Percentiles rank a stretch among this genome's conserved stretches.
Evolutionary conservation across 2,329 filamentous ascomycete species (phyloP).

Genomic region (Pseudogymnoascus verrucosus): DNA sequence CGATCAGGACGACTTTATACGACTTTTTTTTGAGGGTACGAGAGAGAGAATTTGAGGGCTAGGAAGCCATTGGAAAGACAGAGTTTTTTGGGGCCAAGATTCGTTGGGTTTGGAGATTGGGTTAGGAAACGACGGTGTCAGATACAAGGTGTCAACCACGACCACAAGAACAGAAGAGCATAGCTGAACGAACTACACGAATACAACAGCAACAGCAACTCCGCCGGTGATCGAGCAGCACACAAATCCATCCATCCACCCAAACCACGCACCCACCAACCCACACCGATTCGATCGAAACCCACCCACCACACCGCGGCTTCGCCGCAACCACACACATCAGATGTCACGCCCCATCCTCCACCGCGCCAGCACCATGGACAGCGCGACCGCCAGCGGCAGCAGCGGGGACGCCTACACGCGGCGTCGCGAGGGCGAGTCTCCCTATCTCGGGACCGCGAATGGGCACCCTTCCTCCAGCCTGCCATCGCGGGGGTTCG

Average conservation of each 20-base stretch:
- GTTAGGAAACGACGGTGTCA: not conserved
- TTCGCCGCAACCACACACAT: constrained; percentile 20
- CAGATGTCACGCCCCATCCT: constrained; percentile 23
- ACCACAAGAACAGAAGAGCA: not conserved
- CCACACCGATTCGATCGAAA: not conserved
- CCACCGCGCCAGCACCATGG: not conserved
- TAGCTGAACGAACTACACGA: not conserved
- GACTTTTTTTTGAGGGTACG: not conserved
- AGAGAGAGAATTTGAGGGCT: not conserved
- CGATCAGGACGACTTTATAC: not conserved
- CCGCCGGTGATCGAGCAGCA: not conserved
- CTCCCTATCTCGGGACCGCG: not conserved
- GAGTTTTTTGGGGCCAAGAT: not conserved
- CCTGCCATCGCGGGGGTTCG: not conserved
- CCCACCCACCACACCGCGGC: not conserved
- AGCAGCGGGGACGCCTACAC: not conserved
- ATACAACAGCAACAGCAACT: not conserved
- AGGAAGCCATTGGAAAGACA: not conserved
- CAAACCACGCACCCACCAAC: not conserved
- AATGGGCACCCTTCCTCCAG: not conserved
- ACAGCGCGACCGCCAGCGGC: not conserved
- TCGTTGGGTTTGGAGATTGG: not conserved
- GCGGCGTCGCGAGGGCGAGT: not conserved
- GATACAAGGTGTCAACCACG: not conserved
- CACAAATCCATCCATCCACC: not conserved